phyloP scores from a whole-genome alignment of 176 grass and related monocot genomes.

The Oropetium thomaeum region DNA sequence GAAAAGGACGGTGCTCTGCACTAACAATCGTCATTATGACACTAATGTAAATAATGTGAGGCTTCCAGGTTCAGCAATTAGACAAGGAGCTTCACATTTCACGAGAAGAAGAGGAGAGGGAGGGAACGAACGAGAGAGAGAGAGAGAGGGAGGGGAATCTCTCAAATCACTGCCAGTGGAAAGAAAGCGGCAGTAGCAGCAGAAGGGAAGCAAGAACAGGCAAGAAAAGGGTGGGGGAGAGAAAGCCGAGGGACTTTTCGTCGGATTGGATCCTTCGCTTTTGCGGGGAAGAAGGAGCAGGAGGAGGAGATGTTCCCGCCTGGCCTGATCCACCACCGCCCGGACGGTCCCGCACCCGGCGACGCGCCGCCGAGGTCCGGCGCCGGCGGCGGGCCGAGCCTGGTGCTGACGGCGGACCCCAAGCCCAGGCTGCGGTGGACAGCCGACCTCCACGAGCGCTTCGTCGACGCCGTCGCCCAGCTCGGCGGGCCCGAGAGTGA shows the following conservation, averaged over 20 bases:
- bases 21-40: slow-evolving; percentile 14
- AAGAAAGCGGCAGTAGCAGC: slow-evolving; percentile 38
- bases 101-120: neutral
- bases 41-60: slow-evolving; percentile 15
- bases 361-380: slow-evolving; percentile 22
- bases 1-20: slow-evolving; percentile 34
- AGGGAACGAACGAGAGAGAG: neutral
- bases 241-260: slow-evolving; percentile 35
- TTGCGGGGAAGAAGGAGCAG: slow-evolving; percentile 10
- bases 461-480: slow-evolving; percentile 97
- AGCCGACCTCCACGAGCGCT: slow-evolving; percentile 96
- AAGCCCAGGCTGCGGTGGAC: slow-evolving; percentile 92
- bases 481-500: slow-evolving; percentile 94
- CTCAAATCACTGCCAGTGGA: slow-evolving; percentile 27
- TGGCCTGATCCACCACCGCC: slow-evolving; percentile 55
- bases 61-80: neutral
- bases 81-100: neutral
- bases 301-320: slow-evolving; percentile 50
- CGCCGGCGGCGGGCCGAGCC: slow-evolving; percentile 51
- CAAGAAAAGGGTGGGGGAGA: slow-evolving; percentile 32
- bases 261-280: slow-evolving; percentile 50
- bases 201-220: slow-evolving; percentile 39
- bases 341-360: slow-evolving; percentile 28
- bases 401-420: slow-evolving; percentile 89
- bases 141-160: neutral